A percentile compares a stretch with the other conserved stretches of the same genome.
These are phyloP conservation scores for Aspergillus uvarum DNA, from an alignment of 2,329 filamentous ascomycete species.

Conservation along the genomic window DNA sequence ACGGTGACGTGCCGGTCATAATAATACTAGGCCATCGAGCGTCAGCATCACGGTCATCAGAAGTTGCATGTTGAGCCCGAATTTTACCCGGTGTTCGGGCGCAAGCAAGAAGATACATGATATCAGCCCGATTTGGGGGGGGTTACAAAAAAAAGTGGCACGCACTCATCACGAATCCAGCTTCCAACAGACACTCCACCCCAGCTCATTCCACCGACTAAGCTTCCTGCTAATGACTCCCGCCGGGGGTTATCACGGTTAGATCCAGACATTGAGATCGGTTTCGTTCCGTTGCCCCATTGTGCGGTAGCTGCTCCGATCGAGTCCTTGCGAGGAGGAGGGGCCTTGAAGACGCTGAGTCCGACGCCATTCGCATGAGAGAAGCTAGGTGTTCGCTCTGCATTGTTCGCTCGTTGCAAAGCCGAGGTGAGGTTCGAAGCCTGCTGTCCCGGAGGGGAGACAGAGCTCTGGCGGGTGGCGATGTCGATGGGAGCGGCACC, in stretches of 20 bases:
- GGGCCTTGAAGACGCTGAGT: constrained; percentile 40
- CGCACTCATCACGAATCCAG: constrained; percentile 98
- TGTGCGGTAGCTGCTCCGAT: constrained; percentile 52
- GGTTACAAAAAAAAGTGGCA: constrained; percentile 29
- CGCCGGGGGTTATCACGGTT: constrained; percentile 53
- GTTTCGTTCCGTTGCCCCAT: constrained; percentile 58
- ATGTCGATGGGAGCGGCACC: constrained; percentile 61
- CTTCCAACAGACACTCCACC: constrained; percentile 93
- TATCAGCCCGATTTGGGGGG: neutral
- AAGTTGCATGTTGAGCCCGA: neutral
- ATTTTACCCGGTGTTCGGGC: neutral
- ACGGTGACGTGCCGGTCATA: constrained; percentile 96
- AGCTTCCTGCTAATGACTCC: constrained; percentile 61
- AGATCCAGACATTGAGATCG: constrained; percentile 58
- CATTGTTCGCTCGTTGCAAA: constrained; percentile 51
- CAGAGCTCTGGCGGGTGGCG: constrained; percentile 56
- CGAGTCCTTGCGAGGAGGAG: constrained; percentile 55
- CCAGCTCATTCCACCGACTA: constrained; percentile 87
- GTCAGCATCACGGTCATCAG: constrained; percentile 4
- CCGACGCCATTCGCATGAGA: constrained; percentile 46
- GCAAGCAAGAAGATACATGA: neutral
- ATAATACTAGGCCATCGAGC: constrained; percentile 67
- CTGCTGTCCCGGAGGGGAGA: constrained; percentile 59
- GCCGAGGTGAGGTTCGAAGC: constrained; percentile 64
- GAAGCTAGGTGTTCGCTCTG: constrained; percentile 43